These are phyloP conservation scores for Aureobasidium vineae DNA, from an alignment of 2,329 filamentous ascomycete species.

Conservation along the genomic window DNA sequence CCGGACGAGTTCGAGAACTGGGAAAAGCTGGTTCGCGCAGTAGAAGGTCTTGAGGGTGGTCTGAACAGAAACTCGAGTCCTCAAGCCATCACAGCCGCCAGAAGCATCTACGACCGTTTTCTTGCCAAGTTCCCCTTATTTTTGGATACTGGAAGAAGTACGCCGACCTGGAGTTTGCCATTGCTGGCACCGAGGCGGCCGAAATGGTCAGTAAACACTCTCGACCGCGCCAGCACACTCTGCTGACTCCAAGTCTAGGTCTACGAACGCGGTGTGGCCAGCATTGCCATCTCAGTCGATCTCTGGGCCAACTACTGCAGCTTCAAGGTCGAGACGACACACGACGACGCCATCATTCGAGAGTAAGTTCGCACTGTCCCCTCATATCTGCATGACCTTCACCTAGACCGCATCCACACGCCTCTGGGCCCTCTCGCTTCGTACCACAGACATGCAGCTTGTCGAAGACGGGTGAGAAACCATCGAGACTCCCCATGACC, in stretches of 20 bases:
- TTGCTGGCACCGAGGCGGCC: constrained; percentile 92
- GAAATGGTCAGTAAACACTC: constrained; percentile 69
- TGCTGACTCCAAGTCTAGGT: constrained; percentile 56
- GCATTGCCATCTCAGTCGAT: constrained; percentile 90
- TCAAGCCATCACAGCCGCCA: constrained; percentile 81
- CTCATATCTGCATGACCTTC: constrained; percentile 55
- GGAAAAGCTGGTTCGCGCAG: constrained; percentile 85
- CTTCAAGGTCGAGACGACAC: constrained; percentile 97
- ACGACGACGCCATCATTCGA: constrained; percentile 93
- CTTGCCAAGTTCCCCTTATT: constrained; percentile 91
- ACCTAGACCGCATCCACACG: constrained; percentile 21
- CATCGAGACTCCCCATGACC: not conserved
- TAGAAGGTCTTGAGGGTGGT: constrained; percentile 83
- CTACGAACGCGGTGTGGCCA: constrained; percentile 92
- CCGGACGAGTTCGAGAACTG: constrained; percentile 91
- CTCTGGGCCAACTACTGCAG: constrained; percentile 96
- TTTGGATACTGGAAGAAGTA: constrained; percentile 99
- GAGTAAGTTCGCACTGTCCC: constrained; percentile 83
- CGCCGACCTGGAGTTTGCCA: constrained; percentile 94
- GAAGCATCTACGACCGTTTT: constrained; percentile 87
- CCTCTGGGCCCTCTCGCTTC: constrained; percentile 12
- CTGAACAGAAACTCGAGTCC: constrained; percentile 96
- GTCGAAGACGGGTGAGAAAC: constrained; percentile 26
- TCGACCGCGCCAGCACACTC: constrained; percentile 3
- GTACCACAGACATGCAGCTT: not conserved